Conservation (phyloP, 192 early-diverging fungal genomes). For the Linnemannia schmuckeri region DNA sequence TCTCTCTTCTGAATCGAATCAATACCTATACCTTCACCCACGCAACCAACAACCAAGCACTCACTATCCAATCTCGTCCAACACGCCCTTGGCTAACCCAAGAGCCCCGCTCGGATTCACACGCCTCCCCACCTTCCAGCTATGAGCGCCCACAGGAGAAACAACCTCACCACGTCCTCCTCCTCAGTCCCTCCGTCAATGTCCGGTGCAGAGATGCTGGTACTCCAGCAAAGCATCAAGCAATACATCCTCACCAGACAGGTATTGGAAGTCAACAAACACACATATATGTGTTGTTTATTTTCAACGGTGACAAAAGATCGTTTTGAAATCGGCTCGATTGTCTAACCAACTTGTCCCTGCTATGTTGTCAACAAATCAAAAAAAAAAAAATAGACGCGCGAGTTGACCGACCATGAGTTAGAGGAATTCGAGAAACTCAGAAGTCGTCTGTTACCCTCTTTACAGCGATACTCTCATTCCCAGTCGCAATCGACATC, state of each 20-base stretch:
- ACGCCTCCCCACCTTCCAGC: background rate
- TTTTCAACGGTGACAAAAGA: background rate
- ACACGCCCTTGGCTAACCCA: too few species aligned
- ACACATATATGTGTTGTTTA: background rate
- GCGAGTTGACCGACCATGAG: conserved; percentile 28
- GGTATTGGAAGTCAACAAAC: background rate
- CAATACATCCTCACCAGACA: conserved; percentile 37
- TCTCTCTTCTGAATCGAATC: too few species aligned
- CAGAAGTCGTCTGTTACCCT: conserved; percentile 22
- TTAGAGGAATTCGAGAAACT: conserved; percentile 33
- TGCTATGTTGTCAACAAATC: background rate
- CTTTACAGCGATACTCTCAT: conserved; percentile 30
- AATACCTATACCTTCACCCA: too few species aligned
- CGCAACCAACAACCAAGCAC: too few species aligned
- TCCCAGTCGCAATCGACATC: background rate
- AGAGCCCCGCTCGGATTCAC: background rate
- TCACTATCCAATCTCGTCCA: too few species aligned
- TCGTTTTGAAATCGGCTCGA: background rate
- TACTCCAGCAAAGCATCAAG: conserved; percentile 33
- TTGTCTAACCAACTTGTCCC: conserved; percentile 7
- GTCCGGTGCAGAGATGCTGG: conserved; percentile 36
- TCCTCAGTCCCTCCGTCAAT: background rate
- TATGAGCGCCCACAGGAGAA: background rate
- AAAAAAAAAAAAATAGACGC: conserved; percentile 10
- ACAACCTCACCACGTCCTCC: background rate